Conservation (phyloP, 805 yeast genomes). For the Candida manassasensis region DNA sequence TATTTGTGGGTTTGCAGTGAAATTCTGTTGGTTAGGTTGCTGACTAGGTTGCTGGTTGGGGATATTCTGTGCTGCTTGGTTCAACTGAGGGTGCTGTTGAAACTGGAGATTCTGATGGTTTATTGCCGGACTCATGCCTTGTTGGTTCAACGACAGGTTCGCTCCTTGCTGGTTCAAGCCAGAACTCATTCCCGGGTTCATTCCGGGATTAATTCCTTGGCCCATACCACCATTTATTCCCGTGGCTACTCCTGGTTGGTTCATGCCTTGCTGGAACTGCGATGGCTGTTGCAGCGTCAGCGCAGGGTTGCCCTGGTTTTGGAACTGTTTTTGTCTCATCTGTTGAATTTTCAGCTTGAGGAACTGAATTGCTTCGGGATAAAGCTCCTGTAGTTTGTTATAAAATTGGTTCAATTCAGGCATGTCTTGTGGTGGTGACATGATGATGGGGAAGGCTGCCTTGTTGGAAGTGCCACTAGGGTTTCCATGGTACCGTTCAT, state of each 20-base stretch:
- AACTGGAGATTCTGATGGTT: not conserved
- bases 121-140: not conserved
- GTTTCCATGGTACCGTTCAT: conserved; percentile 33
- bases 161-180: conserved; percentile 6
- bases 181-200: conserved; percentile 6
- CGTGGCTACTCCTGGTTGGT: conserved; percentile 3
- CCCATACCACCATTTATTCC: too few relatives aligned
- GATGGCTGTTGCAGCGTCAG: conserved; percentile 6
- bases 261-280: conserved; percentile 6
- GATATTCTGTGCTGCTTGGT: conserved; percentile 5
- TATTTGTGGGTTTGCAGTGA: not conserved
- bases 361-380: conserved; percentile 50
- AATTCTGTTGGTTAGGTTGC: conserved; percentile 1
- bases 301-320: conserved; percentile 6
- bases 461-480: conserved; percentile 21
- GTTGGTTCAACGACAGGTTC: too few relatives aligned
- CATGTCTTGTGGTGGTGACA: conserved; percentile 51
- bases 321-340: conserved; percentile 28
- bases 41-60: conserved; percentile 9
- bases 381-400: conserved; percentile 43
- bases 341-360: conserved; percentile 37
- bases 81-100: not conserved
- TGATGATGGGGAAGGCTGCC: conserved; percentile 43
- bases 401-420: conserved; percentile 49
- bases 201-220: conserved; percentile 10